Evolutionary conservation across 2,329 filamentous ascomycete species (phyloP).

Genomic region (Neonectria faginata): DNA sequence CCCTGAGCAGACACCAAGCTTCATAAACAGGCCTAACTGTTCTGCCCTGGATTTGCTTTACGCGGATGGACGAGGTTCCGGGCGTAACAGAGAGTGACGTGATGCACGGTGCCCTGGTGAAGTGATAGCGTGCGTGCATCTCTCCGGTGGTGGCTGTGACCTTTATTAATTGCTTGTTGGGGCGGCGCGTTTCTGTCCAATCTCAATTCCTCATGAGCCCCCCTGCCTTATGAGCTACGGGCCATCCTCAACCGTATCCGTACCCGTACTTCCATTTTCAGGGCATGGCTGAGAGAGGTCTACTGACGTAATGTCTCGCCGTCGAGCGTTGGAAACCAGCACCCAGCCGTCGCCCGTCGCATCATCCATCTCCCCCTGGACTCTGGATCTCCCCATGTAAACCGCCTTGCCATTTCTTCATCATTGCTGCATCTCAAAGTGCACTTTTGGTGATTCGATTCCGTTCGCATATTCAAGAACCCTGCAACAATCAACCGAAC

Average conservation of each 20-base stretch:
- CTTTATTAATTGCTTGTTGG: constrained; percentile 26
- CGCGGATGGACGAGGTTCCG: constrained; percentile 3
- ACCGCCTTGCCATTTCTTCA: not conserved
- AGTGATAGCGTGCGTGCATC: not conserved
- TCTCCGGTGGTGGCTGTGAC: not conserved
- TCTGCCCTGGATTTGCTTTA: not conserved
- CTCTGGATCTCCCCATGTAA: not conserved
- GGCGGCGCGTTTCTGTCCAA: constrained; percentile 17
- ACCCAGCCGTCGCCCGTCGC: not conserved
- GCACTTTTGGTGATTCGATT: not conserved
- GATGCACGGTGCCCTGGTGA: constrained; percentile 6
- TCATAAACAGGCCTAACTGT: not conserved
- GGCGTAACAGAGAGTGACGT: constrained; percentile 22
- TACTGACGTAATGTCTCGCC: constrained; percentile 26
- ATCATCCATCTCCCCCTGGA: constrained; percentile 2
- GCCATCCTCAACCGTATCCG: constrained; percentile 19
- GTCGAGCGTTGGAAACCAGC: not conserved
- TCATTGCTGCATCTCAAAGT: not conserved
- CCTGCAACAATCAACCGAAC: not conserved
- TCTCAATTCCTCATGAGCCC: constrained; percentile 9
- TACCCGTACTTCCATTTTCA: constrained; percentile 10
- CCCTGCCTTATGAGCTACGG: not conserved
- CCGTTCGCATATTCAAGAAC: not conserved
- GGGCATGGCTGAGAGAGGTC: not conserved
- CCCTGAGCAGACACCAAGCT: not conserved